Conservation (phyloP, 2,329 filamentous ascomycete genomes). For the Ophiostoma perfectum region DNA sequence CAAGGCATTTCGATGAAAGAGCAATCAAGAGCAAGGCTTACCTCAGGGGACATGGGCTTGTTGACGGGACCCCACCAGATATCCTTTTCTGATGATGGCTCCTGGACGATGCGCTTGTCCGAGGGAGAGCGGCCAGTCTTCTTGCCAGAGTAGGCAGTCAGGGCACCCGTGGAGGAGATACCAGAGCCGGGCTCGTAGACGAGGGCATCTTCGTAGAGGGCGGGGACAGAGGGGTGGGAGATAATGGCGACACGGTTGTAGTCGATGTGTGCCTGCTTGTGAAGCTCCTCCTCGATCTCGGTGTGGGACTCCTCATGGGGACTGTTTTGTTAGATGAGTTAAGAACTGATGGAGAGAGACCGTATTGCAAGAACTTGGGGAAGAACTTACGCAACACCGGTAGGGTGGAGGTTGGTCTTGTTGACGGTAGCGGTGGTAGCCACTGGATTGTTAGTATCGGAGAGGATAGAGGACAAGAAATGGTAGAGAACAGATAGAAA, state of each 20-base stretch:
- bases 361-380: slow-evolving; percentile 16
- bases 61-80: slow-evolving; percentile 99
- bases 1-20: background rate
- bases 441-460: slow-evolving; percentile 17
- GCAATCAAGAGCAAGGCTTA: slow-evolving; percentile 48
- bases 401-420: slow-evolving; percentile 86
- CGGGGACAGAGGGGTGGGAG: slow-evolving; percentile 89
- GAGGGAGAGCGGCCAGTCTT: slow-evolving; percentile 96
- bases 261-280: slow-evolving; percentile 97
- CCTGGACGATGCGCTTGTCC: slow-evolving; percentile 96
- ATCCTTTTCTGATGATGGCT: slow-evolving; percentile 79
- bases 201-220: slow-evolving; percentile 97
- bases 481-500: background rate
- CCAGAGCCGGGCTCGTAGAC: slow-evolving; percentile 95
- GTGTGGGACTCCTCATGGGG: slow-evolving; percentile 77
- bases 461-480: background rate
- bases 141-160: slow-evolving; percentile 95
- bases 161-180: slow-evolving; percentile 89
- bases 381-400: slow-evolving; percentile 77
- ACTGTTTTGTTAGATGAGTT: slow-evolving; percentile 31
- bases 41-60: slow-evolving; percentile 96
- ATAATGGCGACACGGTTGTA: slow-evolving; percentile 96
- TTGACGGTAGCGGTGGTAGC: slow-evolving; percentile 62
- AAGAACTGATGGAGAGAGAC: slow-evolving; percentile 10
- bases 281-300: slow-evolving; percentile 92